These are phyloP conservation scores for Exophiala dermatitidis DNA, from an alignment of 2,329 filamentous ascomycete species.

Conservation along the genomic window DNA sequence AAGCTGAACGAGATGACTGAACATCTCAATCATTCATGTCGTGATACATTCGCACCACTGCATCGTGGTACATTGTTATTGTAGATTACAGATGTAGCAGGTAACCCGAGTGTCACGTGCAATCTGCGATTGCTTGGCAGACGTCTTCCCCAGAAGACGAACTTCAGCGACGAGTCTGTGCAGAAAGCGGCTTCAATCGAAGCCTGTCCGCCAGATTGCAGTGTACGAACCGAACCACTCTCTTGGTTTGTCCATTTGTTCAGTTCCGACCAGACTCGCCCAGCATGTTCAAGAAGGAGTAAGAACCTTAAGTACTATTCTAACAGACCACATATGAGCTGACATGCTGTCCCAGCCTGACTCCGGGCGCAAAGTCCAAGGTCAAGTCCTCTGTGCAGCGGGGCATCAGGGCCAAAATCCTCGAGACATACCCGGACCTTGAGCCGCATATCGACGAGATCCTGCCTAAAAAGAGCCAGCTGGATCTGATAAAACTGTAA, in stretches of 20 bases:
- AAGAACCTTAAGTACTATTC: neutral
- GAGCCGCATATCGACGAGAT: constrained; percentile 86
- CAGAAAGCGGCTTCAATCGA: no score
- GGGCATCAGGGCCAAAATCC: constrained; percentile 70
- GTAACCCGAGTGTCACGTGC: no score
- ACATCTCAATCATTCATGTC: no score
- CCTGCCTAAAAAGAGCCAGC: constrained; percentile 85
- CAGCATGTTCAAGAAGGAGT: constrained; percentile 26
- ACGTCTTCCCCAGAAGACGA: no score
- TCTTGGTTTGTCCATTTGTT: neutral
- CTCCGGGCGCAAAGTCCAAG: constrained; percentile 77
- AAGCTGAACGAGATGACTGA: no score
- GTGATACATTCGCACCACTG: no score
- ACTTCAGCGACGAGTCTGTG: no score
- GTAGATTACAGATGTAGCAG: no score
- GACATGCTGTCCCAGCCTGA: constrained; percentile 53
- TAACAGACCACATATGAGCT: neutral
- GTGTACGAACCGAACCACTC: no score
- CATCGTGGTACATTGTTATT: no score
- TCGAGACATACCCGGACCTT: constrained; percentile 78
- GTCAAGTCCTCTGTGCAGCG: constrained; percentile 96
- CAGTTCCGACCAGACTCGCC: neutral
- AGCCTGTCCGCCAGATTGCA: no score
- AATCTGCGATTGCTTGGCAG: no score
- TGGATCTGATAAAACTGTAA: constrained; percentile 81